These are phyloP conservation scores for Litsea cubeba DNA, from an alignment of 164 flowering plant genomes.

Conservation along the genomic window DNA sequence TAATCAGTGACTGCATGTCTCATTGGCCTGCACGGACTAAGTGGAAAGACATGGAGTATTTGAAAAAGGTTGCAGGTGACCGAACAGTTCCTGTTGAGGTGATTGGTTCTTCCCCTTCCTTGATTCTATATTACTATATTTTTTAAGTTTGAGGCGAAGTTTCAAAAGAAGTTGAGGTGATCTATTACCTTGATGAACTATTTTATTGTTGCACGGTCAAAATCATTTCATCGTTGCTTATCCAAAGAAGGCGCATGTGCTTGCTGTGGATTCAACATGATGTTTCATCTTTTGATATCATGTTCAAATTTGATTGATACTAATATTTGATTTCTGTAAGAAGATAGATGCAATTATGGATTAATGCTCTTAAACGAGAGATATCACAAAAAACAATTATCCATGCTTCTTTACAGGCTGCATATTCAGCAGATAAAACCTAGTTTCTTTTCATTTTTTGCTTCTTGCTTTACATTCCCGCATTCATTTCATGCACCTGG, in stretches of 20 bases:
- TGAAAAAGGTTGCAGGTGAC: constrained; percentile 76
- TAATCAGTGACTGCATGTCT: constrained; percentile 71
- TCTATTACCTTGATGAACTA: too few relatives aligned
- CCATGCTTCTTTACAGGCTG: too few relatives aligned
- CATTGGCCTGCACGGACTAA: constrained; percentile 87
- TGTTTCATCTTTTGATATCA: too few relatives aligned
- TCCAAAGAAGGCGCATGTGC: too few relatives aligned
- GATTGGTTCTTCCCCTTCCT: constrained; percentile 1
- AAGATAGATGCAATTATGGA: too few relatives aligned
- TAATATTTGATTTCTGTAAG: not conserved
- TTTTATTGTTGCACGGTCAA: too few relatives aligned
- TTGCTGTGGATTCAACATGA: not conserved
- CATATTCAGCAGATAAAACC: too few relatives aligned
- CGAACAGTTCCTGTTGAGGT: constrained; percentile 99
- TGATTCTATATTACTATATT: not conserved
- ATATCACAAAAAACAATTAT: too few relatives aligned
- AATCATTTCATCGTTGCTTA: too few relatives aligned
- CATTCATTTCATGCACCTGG: not conserved
- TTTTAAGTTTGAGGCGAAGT: not conserved
- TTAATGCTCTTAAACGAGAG: too few relatives aligned
- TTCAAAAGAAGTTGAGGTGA: too few relatives aligned
- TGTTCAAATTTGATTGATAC: not conserved
- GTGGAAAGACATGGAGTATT: constrained; percentile 82
- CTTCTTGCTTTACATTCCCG: not conserved
- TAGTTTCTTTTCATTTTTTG: too few relatives aligned